phyloP scores from a whole-genome alignment of 1,139 yeast genomes.

The Saccharomyces hybrid region DNA sequence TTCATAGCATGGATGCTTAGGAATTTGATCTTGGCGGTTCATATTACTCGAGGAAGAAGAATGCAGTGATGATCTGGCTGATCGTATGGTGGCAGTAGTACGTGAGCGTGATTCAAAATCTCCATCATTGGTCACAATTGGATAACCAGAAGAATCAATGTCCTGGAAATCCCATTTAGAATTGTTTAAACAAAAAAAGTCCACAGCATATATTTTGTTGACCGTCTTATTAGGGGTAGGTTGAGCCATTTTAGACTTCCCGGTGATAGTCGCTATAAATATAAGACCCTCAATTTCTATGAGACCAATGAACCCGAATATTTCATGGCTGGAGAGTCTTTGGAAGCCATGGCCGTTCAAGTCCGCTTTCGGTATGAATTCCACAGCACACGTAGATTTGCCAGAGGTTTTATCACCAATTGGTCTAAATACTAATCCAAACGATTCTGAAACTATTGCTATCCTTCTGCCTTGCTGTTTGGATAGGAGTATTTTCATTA shows the following conservation, averaged over 20 bases:
- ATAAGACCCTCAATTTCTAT: constrained; percentile 60
- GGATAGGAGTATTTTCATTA: constrained; percentile 25
- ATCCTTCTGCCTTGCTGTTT: constrained; percentile 25
- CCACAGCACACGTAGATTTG: constrained; percentile 28
- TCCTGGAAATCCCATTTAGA: constrained; percentile 74
- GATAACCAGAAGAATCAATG: constrained; percentile 58
- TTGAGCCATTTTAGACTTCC: constrained; percentile 64
- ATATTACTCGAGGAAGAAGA: constrained; percentile 3
- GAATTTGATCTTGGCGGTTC: constrained; percentile 13
- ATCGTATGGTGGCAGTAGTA: neutral
- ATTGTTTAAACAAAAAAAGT: constrained; percentile 67
- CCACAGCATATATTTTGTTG: constrained; percentile 72
- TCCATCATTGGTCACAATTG: constrained; percentile 28
- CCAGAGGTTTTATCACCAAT: constrained; percentile 12
- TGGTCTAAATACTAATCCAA: constrained; percentile 27
- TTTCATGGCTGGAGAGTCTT: constrained; percentile 46
- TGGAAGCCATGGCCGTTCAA: constrained; percentile 32
- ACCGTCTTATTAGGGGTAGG: constrained; percentile 78
- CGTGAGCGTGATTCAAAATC: constrained; percentile 7
- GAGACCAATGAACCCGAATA: constrained; percentile 79
- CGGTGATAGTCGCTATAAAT: constrained; percentile 74
- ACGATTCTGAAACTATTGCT: constrained; percentile 26
- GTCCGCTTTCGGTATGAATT: constrained; percentile 22
- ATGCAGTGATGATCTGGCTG: neutral
- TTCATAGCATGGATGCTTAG: constrained; percentile 79